Evolutionary conservation across 805 yeast genomes (phyloP), one percentile per base, ranked within the genome.

Genomic region (Sungouiozyma intestinalis): DNA sequence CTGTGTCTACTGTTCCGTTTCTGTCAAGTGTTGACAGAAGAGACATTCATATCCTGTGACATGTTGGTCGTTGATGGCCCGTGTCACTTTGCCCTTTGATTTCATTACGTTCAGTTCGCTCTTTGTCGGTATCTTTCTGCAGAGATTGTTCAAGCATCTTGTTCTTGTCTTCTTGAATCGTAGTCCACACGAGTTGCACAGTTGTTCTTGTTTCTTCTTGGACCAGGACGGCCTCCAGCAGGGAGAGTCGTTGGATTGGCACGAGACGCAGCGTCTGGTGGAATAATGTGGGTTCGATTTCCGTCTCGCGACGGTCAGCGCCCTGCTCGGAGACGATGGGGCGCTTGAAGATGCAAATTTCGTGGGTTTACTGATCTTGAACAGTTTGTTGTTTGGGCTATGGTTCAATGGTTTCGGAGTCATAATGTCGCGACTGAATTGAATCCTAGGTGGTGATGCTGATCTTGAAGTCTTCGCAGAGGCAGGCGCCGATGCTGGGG

Each of bases 151-250:
- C 40, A 83, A 67, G 64, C 98, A 90, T 56, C 97, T 74, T 2
- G 95, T 94, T 20, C 85, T 84, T 0, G 97, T 88, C 66, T 90
- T 90, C 63, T 92, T 88, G 67, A 85, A 90, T 49, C 98, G 72
- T 53, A 90, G 69, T 1, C 98, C 98, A 65, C 98, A 90, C 1
- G 96, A 85, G 60, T 90, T 90, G 68, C 98, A 90, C 51, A 90
- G 72, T 66, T 88, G 97, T n/a, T 97, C 97, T 47, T 83, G 86
- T 49, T 79, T 69, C 20, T 78, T 70, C 17, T 46, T 44, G 3
- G 90, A 79, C 98, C 98, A 90, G 4, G 94, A 82, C 1, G 98
- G 98, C 58, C 98, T 76, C 98, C 98, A 90, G 63, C 98, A 90
- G 3, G 98, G 98, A 4, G 94, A 84, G 52, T 84, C 92, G 43